phyloP scores from a whole-genome alignment of 768 basidiomycete species.

The Suillus subluteus region DNA sequence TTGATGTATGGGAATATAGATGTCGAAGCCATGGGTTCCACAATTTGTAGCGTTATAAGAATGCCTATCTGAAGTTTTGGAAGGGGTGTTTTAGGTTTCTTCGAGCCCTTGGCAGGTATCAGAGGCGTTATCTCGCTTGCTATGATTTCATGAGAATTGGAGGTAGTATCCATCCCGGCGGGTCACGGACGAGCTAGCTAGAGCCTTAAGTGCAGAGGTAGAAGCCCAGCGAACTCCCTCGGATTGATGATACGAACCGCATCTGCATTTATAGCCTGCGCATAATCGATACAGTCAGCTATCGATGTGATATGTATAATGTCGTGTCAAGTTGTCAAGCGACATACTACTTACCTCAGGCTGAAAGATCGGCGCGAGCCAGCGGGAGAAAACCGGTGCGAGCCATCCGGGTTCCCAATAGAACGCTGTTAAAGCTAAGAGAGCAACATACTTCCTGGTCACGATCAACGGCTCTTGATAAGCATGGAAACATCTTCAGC shows the following conservation, averaged over 20 bases:
- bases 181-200: no score
- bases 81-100: slow-evolving; percentile 41
- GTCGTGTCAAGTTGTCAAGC: no score
- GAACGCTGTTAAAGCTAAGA: background rate
- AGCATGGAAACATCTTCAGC: background rate
- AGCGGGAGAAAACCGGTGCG: background rate
- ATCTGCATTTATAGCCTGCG: no score
- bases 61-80: slow-evolving; percentile 47
- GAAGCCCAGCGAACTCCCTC: no score
- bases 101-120: background rate
- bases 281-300: slow-evolving; percentile 12
- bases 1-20: slow-evolving; percentile 57
- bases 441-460: background rate
- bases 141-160: no score
- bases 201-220: no score
- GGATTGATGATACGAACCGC: no score
- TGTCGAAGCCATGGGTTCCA: slow-evolving; percentile 49
- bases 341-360: background rate
- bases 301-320: no score
- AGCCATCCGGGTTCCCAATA: background rate
- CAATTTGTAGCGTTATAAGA: slow-evolving; percentile 45
- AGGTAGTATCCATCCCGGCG: background rate
- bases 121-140: background rate
- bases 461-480: background rate
- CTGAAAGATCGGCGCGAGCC: background rate